Evolutionary conservation across 331 rosid species (phyloP).

Genomic region (Telfairia occidentalis): DNA sequence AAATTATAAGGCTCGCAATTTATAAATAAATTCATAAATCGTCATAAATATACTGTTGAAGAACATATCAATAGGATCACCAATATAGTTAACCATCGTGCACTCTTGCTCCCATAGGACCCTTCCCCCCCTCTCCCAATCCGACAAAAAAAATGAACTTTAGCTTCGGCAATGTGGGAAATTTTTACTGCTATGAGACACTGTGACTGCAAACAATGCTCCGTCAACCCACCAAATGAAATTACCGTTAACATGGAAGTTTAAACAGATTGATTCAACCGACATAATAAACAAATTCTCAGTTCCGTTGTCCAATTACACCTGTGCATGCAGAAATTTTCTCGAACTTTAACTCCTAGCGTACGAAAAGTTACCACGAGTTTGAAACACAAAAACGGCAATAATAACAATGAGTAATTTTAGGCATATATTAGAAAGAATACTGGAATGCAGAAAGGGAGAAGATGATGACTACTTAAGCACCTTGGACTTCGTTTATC

Average conservation of each 20-base stretch:
- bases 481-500: constrained; percentile 74
- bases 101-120: too few species aligned
- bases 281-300: background rate
- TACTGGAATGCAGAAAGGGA: background rate
- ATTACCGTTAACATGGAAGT: background rate
- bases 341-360: background rate
- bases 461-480: background rate
- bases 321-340: background rate
- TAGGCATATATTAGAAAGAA: background rate
- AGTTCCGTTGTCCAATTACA: background rate
- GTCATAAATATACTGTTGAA: background rate
- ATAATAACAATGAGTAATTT: background rate
- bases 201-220: background rate
- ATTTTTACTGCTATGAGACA: background rate
- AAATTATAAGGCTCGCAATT: background rate
- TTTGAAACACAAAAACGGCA: background rate
- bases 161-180: background rate
- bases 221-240: background rate
- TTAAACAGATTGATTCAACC: background rate
- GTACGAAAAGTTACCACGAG: background rate
- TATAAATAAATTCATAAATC: background rate
- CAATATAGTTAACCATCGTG: background rate
- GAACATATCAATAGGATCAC: background rate
- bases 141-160: too few species aligned
- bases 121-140: too few species aligned